Evolutionary conservation across 1,284 basidiomycete genomes (phyloP).

Genomic region (Cryptococcus amylolentus): DNA sequence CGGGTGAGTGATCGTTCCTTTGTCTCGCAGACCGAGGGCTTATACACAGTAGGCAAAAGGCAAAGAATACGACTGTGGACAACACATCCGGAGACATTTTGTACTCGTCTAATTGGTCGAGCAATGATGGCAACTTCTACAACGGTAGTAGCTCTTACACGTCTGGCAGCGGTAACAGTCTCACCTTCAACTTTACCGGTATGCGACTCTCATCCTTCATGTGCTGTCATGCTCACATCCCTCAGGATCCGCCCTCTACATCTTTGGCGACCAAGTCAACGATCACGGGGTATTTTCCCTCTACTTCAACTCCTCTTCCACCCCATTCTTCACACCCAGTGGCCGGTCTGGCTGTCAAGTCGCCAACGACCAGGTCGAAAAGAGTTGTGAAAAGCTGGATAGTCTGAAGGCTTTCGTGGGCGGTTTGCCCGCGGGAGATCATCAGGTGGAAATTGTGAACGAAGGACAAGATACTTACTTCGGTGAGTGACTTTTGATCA

Average conservation of each 20-base stretch:
- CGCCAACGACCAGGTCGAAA: conserved; percentile 26
- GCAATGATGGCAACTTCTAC: conserved; percentile 41
- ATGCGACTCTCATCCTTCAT: background rate
- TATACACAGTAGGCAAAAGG: conserved; percentile 25
- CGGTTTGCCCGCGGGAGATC: conserved; percentile 32
- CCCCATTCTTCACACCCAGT: conserved; percentile 24
- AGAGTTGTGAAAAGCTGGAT: conserved; percentile 49
- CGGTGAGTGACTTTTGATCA: conserved; percentile 28
- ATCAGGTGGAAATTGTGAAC: conserved; percentile 42
- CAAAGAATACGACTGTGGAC: conserved; percentile 45
- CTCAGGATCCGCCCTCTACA: conserved; percentile 45
- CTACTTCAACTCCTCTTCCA: conserved; percentile 37
- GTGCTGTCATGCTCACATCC: background rate
- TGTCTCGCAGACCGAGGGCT: background rate
- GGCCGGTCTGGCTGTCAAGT: conserved; percentile 44
- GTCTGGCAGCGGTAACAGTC: conserved; percentile 27
- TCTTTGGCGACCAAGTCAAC: conserved; percentile 51
- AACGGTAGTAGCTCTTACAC: conserved; percentile 42
- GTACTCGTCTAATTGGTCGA: conserved; percentile 46
- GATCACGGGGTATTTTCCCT: conserved; percentile 49
- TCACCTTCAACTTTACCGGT: conserved; percentile 42
- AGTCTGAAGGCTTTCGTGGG: conserved; percentile 41
- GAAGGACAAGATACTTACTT: conserved; percentile 41
- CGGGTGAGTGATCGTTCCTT: conserved; percentile 26
- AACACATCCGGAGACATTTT: conserved; percentile 29